Evolutionary conservation across 352 stramenopile species (phyloP), one percentile per base, ranked within the genome.

Genomic region (Pythium sp.): DNA sequence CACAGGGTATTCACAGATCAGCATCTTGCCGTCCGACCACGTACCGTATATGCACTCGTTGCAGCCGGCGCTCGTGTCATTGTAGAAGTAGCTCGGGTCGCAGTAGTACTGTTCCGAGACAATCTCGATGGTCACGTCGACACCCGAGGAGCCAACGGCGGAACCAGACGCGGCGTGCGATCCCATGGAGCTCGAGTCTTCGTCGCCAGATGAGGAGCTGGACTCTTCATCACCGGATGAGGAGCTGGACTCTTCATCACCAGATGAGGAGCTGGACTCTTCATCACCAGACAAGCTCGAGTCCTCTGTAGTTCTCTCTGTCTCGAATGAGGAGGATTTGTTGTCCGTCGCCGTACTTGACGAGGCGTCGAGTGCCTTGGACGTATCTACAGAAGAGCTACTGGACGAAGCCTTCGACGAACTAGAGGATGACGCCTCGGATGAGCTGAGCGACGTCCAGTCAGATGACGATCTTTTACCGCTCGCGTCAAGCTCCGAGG

Each of bases 21-120:
- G 67, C 76, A 83, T 83, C 47, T 74, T 73, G 63, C 76, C 76
- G 56, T 77, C 73, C 36, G 76, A 83, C 74, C 73, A 83, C 47
- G 74, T 83, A 65, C 76, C 76, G 64, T 79, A 83, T 54, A 71
- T 54, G 58, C 76, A 83, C 55, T 83, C 76, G 26, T 63, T 66
- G 46, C 76, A 83, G 8, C 26, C 64, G 5, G 49, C 28, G 32
- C 49, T 34, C 8, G 70, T 67, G 11, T 77, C 49, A 58, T 81
- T 68, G 67, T 69, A 83, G 67, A 76, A 83, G 63, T 74, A 77
- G 72, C 76, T 79, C 26, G 72, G 69, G 20, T 66, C 36, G 66
- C 76, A 83, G 64, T 64, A 76, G 28, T 36, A 78, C 41, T 70
- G 38, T 22, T 63, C 41, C 28, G 43, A 56, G n/a, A 68, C 63